A percentile compares a stretch with the other conserved stretches of the same genome.
Conservation (phyloP, 139 green algal genomes). For the Nannochloris sp. region DNA sequence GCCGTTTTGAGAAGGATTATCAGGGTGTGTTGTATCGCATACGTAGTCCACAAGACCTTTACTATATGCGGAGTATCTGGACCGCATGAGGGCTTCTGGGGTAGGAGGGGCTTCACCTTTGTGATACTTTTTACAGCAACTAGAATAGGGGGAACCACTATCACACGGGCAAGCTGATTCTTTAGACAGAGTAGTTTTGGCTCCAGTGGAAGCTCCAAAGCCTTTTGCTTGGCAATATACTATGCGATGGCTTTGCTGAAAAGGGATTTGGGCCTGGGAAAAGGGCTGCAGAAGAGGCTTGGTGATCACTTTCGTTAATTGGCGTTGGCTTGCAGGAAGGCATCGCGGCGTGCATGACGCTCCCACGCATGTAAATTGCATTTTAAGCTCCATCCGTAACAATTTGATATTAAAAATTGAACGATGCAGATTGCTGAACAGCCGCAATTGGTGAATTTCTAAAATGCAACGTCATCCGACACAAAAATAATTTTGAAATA, state of each 20-base stretch:
- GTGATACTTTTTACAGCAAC: constrained; percentile 33
- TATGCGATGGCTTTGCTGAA: too few relatives aligned
- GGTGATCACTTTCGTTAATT: too few relatives aligned
- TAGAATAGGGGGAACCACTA: constrained; percentile 5
- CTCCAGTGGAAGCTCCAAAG: not conserved
- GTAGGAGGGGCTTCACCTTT: constrained; percentile 13
- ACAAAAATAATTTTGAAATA: not conserved
- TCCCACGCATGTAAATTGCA: too few relatives aligned
- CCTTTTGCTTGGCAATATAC: not conserved
- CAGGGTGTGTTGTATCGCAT: constrained; percentile 32
- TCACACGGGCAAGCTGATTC: constrained; percentile 27
- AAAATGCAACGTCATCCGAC: not conserved
- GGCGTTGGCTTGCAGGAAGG: too few relatives aligned
- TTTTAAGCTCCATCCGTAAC: too few relatives aligned
- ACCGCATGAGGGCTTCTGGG: constrained; percentile 29
- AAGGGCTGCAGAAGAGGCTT: too few relatives aligned
- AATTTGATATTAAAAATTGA: too few relatives aligned
- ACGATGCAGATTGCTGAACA: too few relatives aligned
- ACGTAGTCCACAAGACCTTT: constrained; percentile 32
- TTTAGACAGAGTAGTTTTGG: not conserved
- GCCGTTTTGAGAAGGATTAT: constrained; percentile 17
- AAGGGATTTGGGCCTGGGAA: too few relatives aligned
- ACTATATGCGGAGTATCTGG: constrained; percentile 21
- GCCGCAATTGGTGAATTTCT: too few relatives aligned
- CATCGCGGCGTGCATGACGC: too few relatives aligned